Evolutionary conservation across 1,284 basidiomycete genomes (phyloP).

Genomic region (Malassezia brasiliensis): DNA sequence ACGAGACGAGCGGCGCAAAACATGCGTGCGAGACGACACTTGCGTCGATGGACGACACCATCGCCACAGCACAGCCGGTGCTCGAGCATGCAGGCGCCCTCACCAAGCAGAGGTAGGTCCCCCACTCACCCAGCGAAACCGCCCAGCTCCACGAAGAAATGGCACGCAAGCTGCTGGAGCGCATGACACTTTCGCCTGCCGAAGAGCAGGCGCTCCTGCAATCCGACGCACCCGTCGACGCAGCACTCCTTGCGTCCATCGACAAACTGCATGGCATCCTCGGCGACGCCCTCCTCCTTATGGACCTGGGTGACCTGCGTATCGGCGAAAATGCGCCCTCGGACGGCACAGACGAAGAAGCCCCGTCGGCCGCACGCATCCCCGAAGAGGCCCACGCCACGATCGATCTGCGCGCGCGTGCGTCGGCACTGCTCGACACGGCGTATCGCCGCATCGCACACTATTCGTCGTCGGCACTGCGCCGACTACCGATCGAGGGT

Average conservation of each 20-base stretch:
- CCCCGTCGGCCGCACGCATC: background rate
- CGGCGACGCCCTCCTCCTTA: slow-evolving; percentile 70
- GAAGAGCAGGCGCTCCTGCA: slow-evolving; percentile 60
- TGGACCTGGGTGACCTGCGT: slow-evolving; percentile 65
- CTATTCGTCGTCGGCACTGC: slow-evolving; percentile 76
- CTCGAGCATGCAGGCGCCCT: slow-evolving; percentile 18
- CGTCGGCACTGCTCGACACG: slow-evolving; percentile 70
- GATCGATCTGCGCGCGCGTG: slow-evolving; percentile 42
- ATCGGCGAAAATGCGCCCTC: no score
- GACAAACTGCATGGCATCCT: slow-evolving; percentile 74
- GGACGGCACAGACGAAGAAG: no score
- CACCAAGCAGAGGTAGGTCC: slow-evolving; percentile 12
- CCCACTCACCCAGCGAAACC: slow-evolving; percentile 11
- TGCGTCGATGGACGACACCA: background rate
- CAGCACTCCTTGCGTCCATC: slow-evolving; percentile 70
- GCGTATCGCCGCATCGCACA: slow-evolving; percentile 80
- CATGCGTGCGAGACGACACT: background rate
- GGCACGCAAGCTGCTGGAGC: slow-evolving; percentile 65
- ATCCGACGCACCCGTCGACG: slow-evolving; percentile 62
- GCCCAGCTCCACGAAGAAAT: slow-evolving; percentile 55
- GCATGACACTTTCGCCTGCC: slow-evolving; percentile 69
- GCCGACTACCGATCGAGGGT: slow-evolving; percentile 52
- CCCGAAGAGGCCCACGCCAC: background rate
- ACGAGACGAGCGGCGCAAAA: background rate
- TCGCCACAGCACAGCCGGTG: background rate